These are phyloP conservation scores for Solanum ahanhuiri DNA, from an alignment of 257 asterid genomes.

Conservation along the genomic window DNA sequence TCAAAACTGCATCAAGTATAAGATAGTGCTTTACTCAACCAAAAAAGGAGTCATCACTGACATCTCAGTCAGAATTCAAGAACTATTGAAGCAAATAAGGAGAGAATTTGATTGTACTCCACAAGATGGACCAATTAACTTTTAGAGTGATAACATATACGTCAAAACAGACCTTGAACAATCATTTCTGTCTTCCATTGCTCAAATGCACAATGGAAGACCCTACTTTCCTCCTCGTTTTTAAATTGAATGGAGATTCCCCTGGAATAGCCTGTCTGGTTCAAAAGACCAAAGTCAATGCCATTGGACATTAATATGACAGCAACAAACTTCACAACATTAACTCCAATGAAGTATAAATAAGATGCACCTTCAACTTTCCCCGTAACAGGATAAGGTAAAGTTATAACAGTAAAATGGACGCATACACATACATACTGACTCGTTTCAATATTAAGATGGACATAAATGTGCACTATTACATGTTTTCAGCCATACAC, in stretches of 20 bases:
- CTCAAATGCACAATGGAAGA: constrained; percentile 91
- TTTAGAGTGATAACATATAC: not conserved
- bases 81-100: not conserved
- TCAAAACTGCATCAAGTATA: not conserved
- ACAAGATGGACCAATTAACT: not conserved
- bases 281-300: constrained; percentile 25
- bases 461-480: not conserved
- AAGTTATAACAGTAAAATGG: not conserved
- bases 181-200: constrained; percentile 74
- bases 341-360: not conserved
- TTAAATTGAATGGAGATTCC: constrained; percentile 84
- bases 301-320: not conserved
- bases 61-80: not conserved
- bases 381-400: not conserved
- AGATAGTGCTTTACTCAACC: not conserved
- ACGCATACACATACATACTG: not conserved
- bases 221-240: constrained; percentile 80
- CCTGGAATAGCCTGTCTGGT: constrained; percentile 80
- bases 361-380: not conserved
- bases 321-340: constrained; percentile 1
- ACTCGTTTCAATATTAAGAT: not conserved
- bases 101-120: not conserved
- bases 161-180: constrained; percentile 55
- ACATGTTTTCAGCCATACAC: not conserved
- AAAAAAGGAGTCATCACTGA: not conserved